Percentiles rank a stretch among this genome's conserved stretches.
These are phyloP conservation scores for Xylaria grammica DNA, from an alignment of 495 filamentous ascomycete genomes.

Conservation along the genomic window DNA sequence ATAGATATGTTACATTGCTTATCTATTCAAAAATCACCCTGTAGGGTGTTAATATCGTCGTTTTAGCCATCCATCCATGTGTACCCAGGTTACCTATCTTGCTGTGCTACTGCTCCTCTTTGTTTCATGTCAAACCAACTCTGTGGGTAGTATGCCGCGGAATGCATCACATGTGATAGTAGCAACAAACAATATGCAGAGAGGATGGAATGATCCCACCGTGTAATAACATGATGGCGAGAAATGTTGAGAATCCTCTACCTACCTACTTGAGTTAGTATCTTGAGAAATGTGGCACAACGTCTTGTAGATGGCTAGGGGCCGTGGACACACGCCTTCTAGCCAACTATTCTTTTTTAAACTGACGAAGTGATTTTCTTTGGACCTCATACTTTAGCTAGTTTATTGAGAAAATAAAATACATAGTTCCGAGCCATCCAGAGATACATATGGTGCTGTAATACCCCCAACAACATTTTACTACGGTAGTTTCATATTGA, in stretches of 20 bases:
- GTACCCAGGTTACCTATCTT: not conserved
- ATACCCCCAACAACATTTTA: not conserved
- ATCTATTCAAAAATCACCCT: conserved; percentile 10
- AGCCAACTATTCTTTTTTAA: too few species aligned
- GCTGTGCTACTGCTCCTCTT: not conserved
- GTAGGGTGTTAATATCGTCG: conserved; percentile 4
- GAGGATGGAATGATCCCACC: not conserved
- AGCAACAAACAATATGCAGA: not conserved
- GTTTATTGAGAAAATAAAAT: too few species aligned
- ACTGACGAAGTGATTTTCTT: not conserved
- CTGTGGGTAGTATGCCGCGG: not conserved
- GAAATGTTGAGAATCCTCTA: not conserved
- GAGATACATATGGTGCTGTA: not conserved
- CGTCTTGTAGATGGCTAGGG: not conserved
- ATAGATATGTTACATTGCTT: not conserved
- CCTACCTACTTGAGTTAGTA: conserved; percentile 1
- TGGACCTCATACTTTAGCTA: not conserved
- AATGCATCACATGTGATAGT: not conserved
- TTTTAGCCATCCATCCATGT: not conserved
- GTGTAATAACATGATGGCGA: not conserved
- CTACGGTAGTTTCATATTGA: not conserved
- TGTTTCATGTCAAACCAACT: not conserved
- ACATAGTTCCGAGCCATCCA: not conserved
- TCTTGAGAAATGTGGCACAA: not conserved
- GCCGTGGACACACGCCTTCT: too few species aligned